phyloP scores from a whole-genome alignment of 164 flowering plant genomes.

The Liquidambar formosana region DNA sequence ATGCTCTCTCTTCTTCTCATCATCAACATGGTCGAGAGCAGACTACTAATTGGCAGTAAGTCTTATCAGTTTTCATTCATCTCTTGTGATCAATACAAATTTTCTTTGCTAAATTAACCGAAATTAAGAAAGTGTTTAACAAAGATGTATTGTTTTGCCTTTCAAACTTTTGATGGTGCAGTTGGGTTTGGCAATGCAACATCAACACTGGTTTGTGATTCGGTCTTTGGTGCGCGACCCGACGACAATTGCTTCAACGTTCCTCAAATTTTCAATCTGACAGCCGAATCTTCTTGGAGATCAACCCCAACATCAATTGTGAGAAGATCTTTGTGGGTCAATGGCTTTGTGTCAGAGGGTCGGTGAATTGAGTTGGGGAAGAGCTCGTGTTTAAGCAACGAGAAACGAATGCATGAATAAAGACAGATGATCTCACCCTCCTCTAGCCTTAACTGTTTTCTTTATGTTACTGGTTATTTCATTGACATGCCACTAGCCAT shows the following conservation, averaged over 20 bases:
- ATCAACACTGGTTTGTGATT: neutral
- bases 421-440: no score
- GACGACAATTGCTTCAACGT: conserved; percentile 26
- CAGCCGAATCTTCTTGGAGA: conserved; percentile 4
- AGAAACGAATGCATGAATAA: no score
- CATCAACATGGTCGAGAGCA: conserved; percentile 12
- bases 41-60: neutral
- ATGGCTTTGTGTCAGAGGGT: conserved; percentile 16
- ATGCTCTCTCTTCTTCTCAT: conserved; percentile 17
- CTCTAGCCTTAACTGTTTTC: no score
- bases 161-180: neutral
- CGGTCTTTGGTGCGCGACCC: conserved; percentile 14
- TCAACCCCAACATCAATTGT: conserved; percentile 29
- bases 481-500: no score
- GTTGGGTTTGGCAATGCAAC: neutral
- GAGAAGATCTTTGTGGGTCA: conserved; percentile 26
- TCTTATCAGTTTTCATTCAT: neutral
- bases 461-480: no score
- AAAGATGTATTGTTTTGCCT: no score
- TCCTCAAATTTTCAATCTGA: conserved; percentile 2
- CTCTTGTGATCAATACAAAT: neutral
- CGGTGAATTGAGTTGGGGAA: neutral
- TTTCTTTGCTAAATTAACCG: no score
- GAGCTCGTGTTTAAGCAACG: neutral
- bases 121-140: no score